phyloP scores from a whole-genome alignment of 2,329 filamentous ascomycete genomes.

The Beauveria caledonica region DNA sequence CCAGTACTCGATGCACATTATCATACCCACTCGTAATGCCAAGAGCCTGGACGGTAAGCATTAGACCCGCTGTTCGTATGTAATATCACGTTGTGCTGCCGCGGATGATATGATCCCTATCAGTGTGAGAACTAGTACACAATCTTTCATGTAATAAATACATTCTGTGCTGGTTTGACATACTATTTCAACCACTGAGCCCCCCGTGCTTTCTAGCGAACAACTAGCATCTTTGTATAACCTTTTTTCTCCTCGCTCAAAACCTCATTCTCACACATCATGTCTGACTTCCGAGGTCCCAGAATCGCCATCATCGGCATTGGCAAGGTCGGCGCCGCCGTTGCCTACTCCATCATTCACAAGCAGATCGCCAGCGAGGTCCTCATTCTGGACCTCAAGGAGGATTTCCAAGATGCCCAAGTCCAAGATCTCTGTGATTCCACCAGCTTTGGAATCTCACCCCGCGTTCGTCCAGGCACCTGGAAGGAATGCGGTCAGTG shows the following conservation, averaged over 20 bases:
- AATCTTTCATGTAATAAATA: constrained; percentile 10
- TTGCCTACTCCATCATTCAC: constrained; percentile 43
- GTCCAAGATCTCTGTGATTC: constrained; percentile 45
- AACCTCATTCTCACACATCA: constrained; percentile 1
- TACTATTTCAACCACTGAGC: constrained; percentile 9
- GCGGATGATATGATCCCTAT: background rate
- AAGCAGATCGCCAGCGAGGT: constrained; percentile 41
- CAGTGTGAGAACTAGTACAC: background rate
- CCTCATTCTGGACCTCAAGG: constrained; percentile 44
- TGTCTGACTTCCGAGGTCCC: constrained; percentile 11
- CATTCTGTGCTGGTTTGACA: background rate
- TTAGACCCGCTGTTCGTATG: constrained; percentile 5
- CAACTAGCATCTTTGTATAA: background rate
- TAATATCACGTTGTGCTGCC: constrained; percentile 6
- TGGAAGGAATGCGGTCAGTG: constrained; percentile 42
- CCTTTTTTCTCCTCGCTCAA: background rate
- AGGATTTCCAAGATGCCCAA: constrained; percentile 36
- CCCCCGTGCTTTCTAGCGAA: background rate
- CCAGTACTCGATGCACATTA: background rate
- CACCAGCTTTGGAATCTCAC: constrained; percentile 33
- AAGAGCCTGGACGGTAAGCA: constrained; percentile 10
- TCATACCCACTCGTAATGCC: constrained; percentile 10
- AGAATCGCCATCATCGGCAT: constrained; percentile 41
- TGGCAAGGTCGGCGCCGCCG: constrained; percentile 41
- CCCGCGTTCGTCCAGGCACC: constrained; percentile 34